Percentiles rank a stretch among this genome's conserved stretches.
phyloP scores from a whole-genome alignment of 495 filamentous ascomycete species.

The Peziza echinospora region DNA sequence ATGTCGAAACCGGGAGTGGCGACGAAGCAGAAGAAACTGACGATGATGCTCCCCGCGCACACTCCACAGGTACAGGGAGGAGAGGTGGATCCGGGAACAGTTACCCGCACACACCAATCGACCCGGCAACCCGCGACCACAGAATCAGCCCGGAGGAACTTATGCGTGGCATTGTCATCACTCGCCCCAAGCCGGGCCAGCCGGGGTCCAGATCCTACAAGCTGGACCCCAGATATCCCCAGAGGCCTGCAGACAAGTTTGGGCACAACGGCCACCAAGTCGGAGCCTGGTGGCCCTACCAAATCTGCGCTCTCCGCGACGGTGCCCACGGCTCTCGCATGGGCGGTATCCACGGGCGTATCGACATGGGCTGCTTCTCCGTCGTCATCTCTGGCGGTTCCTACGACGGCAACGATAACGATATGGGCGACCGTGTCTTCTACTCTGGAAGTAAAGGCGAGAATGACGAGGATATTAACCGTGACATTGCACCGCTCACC shows the following conservation, averaged over 20 bases:
- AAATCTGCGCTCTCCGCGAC: slow-evolving; percentile 26
- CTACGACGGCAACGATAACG: slow-evolving; percentile 12
- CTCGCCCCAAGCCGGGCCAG: not conserved
- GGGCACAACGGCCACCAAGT: slow-evolving; percentile 26
- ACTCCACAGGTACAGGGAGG: too few relatives aligned
- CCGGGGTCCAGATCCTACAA: slow-evolving; percentile 9
- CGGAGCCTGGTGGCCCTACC: slow-evolving; percentile 18
- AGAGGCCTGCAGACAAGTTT: slow-evolving; percentile 19
- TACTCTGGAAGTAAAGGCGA: not conserved
- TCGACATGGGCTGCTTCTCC: slow-evolving; percentile 17
- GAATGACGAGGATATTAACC: not conserved
- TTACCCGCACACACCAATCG: too few relatives aligned
- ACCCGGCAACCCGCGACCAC: too few relatives aligned
- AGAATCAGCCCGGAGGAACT: too few relatives aligned
- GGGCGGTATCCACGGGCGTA: slow-evolving; percentile 26
- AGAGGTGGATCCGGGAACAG: too few relatives aligned
- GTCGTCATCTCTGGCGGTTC: slow-evolving; percentile 24
- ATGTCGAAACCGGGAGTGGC: too few relatives aligned
- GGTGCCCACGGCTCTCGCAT: slow-evolving; percentile 29
- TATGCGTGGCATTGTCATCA: slow-evolving; percentile 20
- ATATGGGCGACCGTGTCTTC: not conserved
- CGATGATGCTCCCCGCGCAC: too few relatives aligned
- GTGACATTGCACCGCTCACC: slow-evolving; percentile 9
- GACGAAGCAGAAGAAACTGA: too few relatives aligned
- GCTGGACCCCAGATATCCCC: slow-evolving; percentile 14